Percentiles rank a stretch among this genome's conserved stretches.
These are phyloP conservation scores for Stephania japonica DNA, from an alignment of 164 flowering plant species.

Conservation along the genomic window DNA sequence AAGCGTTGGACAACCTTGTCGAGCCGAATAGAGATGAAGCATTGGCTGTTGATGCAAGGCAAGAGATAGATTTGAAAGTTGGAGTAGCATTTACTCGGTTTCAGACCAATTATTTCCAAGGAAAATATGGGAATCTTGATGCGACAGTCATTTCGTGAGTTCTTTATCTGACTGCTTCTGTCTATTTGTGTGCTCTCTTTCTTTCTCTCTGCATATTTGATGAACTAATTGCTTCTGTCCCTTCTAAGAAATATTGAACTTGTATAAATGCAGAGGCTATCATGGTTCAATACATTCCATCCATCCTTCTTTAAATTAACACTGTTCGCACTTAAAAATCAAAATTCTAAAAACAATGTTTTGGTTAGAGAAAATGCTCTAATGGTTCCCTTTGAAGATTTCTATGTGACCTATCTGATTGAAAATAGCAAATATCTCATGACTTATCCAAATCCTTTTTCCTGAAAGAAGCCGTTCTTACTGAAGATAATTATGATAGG, in stretches of 20 bases:
- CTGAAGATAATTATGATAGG: neutral
- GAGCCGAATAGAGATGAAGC: slow-evolving; percentile 83
- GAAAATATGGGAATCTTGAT: slow-evolving; percentile 95
- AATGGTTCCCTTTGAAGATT: neutral
- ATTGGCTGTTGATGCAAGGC: slow-evolving; percentile 97
- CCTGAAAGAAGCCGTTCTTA: neutral
- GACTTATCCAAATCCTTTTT: neutral
- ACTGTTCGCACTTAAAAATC: no score
- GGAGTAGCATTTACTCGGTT: slow-evolving; percentile 97
- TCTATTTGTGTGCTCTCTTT: neutral
- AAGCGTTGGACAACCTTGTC: slow-evolving; percentile 81
- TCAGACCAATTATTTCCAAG: slow-evolving; percentile 90
- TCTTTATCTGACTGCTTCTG: slow-evolving; percentile 13
- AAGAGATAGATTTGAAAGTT: slow-evolving; percentile 98
- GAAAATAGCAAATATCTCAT: neutral
- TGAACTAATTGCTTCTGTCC: neutral
- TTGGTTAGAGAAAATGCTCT: no score
- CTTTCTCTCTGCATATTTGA: neutral
- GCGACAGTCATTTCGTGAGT: slow-evolving; percentile 90
- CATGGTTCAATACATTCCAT: neutral
- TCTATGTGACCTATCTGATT: neutral
- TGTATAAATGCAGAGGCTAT: neutral
- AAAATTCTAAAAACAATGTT: no score
- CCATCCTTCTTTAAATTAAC: neutral
- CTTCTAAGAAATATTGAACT: neutral